phyloP scores from a whole-genome alignment of 2,329 filamentous ascomycete species.

The Diaporthe longicolla region DNA sequence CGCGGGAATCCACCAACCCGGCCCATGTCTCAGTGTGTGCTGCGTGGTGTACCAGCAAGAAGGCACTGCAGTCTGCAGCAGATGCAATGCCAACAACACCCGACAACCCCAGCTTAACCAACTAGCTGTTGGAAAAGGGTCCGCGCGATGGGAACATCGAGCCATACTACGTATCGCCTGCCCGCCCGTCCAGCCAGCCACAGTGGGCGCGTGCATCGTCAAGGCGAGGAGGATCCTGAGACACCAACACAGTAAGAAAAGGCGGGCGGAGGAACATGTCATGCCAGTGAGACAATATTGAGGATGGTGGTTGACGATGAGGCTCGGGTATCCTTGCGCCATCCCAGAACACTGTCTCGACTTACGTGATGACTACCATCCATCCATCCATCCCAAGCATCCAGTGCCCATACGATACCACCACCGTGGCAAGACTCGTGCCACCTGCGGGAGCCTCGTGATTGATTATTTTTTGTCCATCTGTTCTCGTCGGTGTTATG shows the following conservation, averaged over 20 bases:
- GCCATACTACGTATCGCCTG: not conserved
- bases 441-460: constrained; percentile 24
- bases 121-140: not conserved
- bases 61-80: not conserved
- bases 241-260: constrained; percentile 8
- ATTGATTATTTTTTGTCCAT: not conserved
- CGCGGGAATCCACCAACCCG: constrained; percentile 20
- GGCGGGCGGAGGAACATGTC: constrained; percentile 9
- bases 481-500: not conserved
- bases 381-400: constrained; percentile 3
- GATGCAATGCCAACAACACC: constrained; percentile 23
- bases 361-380: constrained; percentile 35
- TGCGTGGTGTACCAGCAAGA: constrained; percentile 5
- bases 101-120: constrained; percentile 4
- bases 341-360: constrained; percentile 28
- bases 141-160: constrained; percentile 1
- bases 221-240: constrained; percentile 5
- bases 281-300: constrained; percentile 17
- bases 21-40: not conserved
- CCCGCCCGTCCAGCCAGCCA: not conserved
- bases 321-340: constrained; percentile 34
- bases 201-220: constrained; percentile 22
- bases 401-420: constrained; percentile 20
- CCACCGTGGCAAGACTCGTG: constrained; percentile 22
- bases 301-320: constrained; percentile 23